phyloP scores from a whole-genome alignment of 805 yeast genomes.

The Zygotorulaspora chibaensis region DNA sequence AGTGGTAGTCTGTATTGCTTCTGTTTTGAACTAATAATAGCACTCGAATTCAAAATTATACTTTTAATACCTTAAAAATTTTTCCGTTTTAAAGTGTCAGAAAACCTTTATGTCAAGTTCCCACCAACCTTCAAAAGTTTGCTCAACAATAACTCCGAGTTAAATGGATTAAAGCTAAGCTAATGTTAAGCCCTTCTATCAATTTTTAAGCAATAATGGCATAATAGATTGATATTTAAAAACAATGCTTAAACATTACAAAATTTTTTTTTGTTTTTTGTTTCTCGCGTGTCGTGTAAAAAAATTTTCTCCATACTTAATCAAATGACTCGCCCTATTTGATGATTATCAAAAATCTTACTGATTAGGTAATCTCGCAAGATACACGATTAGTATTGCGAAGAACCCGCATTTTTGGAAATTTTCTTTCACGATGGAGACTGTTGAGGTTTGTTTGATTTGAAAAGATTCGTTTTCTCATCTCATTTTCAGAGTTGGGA shows the following conservation, averaged over 20 bases:
- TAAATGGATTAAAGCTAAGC: background rate
- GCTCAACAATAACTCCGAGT: background rate
- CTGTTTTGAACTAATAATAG: background rate
- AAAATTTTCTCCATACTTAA: conserved; percentile 7
- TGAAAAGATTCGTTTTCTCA: too few relatives aligned
- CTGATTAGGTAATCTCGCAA: too few relatives aligned
- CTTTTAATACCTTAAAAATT: background rate
- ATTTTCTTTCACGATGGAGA: too few relatives aligned
- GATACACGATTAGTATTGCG: too few relatives aligned
- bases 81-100: background rate
- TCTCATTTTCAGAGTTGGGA: too few relatives aligned
- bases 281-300: conserved; percentile 12
- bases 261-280: conserved; percentile 4
- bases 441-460: too few relatives aligned
- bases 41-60: background rate
- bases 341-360: background rate
- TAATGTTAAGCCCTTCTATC: background rate
- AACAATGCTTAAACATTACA: background rate
- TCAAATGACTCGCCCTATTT: conserved; percentile 1
- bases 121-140: background rate
- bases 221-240: background rate
- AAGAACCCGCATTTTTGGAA: too few relatives aligned
- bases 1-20: too few relatives aligned
- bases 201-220: background rate
- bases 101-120: too few relatives aligned